phyloP scores from a whole-genome alignment of 1,284 basidiomycete species.

The Papiliotrema fonsecae region DNA sequence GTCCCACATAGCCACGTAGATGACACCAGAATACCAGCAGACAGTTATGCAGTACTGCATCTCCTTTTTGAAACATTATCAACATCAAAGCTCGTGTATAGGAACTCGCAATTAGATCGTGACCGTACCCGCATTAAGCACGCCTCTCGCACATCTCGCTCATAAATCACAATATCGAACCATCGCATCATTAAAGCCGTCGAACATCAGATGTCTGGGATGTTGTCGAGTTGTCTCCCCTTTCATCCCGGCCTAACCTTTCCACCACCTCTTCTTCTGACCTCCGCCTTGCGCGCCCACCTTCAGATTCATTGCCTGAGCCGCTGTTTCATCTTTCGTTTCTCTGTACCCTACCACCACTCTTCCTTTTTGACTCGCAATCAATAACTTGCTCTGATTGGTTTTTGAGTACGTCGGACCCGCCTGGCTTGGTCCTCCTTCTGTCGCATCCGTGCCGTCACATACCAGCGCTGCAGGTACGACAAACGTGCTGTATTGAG shows the following conservation, averaged over 20 bases:
- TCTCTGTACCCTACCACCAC: constrained; percentile 31
- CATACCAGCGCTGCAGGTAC: constrained; percentile 14
- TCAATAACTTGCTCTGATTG: constrained; percentile 25
- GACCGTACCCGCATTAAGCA: no score
- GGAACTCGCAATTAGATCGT: no score
- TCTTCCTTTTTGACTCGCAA: constrained; percentile 23
- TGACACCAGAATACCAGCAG: no score
- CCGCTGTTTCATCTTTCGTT: constrained; percentile 20
- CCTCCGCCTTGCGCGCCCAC: constrained; percentile 21
- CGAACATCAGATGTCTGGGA: no score
- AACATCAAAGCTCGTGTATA: no score
- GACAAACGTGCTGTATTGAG: constrained; percentile 30
- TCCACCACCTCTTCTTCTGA: constrained; percentile 27
- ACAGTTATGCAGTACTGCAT: background rate
- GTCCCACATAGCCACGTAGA: no score
- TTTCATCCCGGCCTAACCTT: constrained; percentile 10
- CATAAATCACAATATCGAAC: background rate
- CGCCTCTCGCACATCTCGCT: background rate
- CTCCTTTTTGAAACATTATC: background rate
- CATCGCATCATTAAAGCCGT: background rate
- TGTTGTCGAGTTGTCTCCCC: no score
- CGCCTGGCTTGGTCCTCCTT: no score
- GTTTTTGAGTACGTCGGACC: constrained; percentile 14
- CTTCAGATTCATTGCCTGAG: constrained; percentile 18
- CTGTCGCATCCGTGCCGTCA: constrained; percentile 22